A percentile compares a stretch with the other conserved stretches of the same genome.
Evolutionary conservation across 352 stramenopile genomes (phyloP).

Genomic region (Globisporangium parvum): DNA sequence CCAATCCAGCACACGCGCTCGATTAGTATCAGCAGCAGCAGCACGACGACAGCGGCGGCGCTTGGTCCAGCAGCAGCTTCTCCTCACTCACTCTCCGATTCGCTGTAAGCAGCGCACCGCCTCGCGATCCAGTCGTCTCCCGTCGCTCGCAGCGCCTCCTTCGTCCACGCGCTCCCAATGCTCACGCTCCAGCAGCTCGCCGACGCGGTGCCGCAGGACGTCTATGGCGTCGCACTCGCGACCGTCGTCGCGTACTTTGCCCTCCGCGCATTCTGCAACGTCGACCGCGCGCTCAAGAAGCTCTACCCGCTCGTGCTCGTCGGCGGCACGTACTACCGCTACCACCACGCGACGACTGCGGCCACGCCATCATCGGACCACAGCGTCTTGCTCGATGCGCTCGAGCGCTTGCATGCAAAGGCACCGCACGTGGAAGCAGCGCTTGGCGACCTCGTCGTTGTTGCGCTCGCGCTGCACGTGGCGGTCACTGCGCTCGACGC

Average conservation of each 20-base stretch:
- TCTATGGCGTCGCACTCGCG: slow-evolving; percentile 28
- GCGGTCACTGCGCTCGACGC: slow-evolving; percentile 23
- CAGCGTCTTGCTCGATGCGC: slow-evolving; percentile 13
- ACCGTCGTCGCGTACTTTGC: slow-evolving; percentile 50
- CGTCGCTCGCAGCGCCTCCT: neutral
- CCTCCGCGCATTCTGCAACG: slow-evolving; percentile 58
- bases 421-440: slow-evolving; percentile 11
- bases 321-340: slow-evolving; percentile 46
- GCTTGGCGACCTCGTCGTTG: slow-evolving; percentile 12
- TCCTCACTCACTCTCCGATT: slow-evolving; percentile 12
- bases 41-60: too few relatives aligned
- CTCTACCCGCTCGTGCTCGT: slow-evolving; percentile 49
- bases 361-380: neutral
- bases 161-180: slow-evolving; percentile 6
- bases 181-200: slow-evolving; percentile 22
- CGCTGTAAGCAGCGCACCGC: slow-evolving; percentile 2
- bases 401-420: slow-evolving; percentile 12
- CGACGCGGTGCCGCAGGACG: slow-evolving; percentile 21
- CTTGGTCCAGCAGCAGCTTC: too few relatives aligned
- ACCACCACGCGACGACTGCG: slow-evolving; percentile 12
- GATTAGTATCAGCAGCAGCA: too few relatives aligned
- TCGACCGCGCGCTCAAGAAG: slow-evolving; percentile 55
- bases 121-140: neutral
- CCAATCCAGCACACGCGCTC: neutral
- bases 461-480: slow-evolving; percentile 16